Evolutionary conservation across 2,329 filamentous ascomycete species (phyloP), one percentile per base, ranked within the genome.

Genomic region (Verticillium longisporum): DNA sequence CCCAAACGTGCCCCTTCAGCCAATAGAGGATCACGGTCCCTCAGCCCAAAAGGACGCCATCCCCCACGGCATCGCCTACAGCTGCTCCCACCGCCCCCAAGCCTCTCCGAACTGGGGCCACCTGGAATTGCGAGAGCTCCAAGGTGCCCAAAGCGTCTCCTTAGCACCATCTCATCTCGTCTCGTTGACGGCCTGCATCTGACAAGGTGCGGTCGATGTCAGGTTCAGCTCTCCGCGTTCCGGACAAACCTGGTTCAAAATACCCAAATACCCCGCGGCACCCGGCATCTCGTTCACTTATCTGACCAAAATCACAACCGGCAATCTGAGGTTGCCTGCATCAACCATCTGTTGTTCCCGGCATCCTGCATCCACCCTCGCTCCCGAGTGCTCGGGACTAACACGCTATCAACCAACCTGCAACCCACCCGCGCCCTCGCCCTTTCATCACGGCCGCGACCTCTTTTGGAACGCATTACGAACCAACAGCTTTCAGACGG

Each of bases 111-210:
- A 45, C 34, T 26, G 37, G 56, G 56, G 56, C 21, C 21, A 32
- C 31, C 45, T 34, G 56, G 56, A 53, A 58, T 58, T 58, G 37
- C 56, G 32, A 50, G 45, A 26, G 45, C 45, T 50, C 45, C 45
- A 33, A 58, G 56, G 56, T 18, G 56, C 56, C 56, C 56, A 58
- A 31, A 58, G 56, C 56, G 56, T 50, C 45, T 50, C 14, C 56
- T 45, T 45, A 41, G 18, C 26, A 31, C 36, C n/a, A 26, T 37
- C 56, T 31, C 56, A 56, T 58, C 37, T 58, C 56, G 36, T 32
- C 56, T 31, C 13, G 37, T 21, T 18, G n/a, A 33, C 36, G 4
- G 55, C 14, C 18, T 21, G 26, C 33, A 10, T n/a, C 21, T 15
- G 33, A 21, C 55, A 32, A 45, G 56, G 36, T 57, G 56, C 50